Evolutionary conservation across 371 early-diverging fungal genomes (phyloP).

Genomic region (Apophysomyces ossiformis): DNA sequence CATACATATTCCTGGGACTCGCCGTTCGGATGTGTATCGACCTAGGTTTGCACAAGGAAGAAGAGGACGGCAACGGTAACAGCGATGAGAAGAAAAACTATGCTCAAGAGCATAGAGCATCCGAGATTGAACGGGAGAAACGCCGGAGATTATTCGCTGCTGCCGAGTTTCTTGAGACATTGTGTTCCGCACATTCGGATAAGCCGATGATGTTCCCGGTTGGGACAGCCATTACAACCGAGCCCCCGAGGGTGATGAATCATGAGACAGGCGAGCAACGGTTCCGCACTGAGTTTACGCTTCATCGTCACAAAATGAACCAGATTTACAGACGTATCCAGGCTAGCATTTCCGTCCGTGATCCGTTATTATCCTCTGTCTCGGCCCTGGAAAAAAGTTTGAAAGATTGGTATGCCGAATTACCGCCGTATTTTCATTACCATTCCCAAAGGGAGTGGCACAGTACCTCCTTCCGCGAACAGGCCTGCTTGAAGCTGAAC

Average conservation of each 20-base stretch:
- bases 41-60: slow-evolving; percentile 18
- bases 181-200: slow-evolving; percentile 33
- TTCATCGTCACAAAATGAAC: slow-evolving; percentile 31
- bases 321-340: slow-evolving; percentile 34
- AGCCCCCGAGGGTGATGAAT: slow-evolving; percentile 20
- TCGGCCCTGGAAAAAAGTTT: slow-evolving; percentile 29
- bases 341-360: slow-evolving; percentile 16
- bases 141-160: slow-evolving; percentile 44
- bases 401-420: slow-evolving; percentile 23
- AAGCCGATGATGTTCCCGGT: slow-evolving; percentile 30
- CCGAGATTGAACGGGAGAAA: slow-evolving; percentile 20
- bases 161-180: slow-evolving; percentile 44
- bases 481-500: slow-evolving; percentile 38
- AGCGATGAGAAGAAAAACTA: not conserved
- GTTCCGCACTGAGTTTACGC: slow-evolving; percentile 28
- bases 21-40: slow-evolving; percentile 28
- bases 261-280: slow-evolving; percentile 31
- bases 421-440: slow-evolving; percentile 32
- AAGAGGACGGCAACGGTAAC: not conserved
- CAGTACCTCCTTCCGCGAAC: slow-evolving; percentile 35
- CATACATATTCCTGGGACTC: slow-evolving; percentile 24
- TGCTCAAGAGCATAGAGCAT: too few relatives aligned
- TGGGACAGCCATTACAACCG: slow-evolving; percentile 20
- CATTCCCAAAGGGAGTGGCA: slow-evolving; percentile 23
- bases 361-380: slow-evolving; percentile 25